A percentile compares a stretch with the other conserved stretches of the same genome.
Conservation (phyloP, 495 filamentous ascomycete species). For the Trichoderma orchidacearum region DNA sequence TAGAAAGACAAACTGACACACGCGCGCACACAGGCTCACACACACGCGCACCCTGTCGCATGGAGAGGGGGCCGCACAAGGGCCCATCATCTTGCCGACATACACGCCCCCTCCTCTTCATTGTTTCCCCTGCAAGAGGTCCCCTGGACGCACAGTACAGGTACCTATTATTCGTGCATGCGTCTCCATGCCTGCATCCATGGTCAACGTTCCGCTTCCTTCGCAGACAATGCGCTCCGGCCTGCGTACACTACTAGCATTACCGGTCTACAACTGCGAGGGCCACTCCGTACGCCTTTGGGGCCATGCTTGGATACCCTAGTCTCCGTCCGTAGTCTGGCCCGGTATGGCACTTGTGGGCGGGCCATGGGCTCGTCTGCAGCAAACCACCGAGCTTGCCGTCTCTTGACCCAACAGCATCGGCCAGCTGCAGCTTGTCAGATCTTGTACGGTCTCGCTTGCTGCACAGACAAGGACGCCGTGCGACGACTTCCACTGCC, state of each 20-base stretch:
- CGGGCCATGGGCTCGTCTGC: background rate
- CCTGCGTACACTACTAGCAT: background rate
- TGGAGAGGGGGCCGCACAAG: background rate
- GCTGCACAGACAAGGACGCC: background rate
- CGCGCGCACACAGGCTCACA: background rate
- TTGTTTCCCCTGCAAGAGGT: background rate
- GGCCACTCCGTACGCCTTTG: background rate
- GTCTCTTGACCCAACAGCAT: background rate
- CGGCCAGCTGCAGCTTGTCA: background rate
- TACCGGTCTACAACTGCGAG: background rate
- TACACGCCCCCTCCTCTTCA: background rate
- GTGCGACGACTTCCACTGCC: background rate
- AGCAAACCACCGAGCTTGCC: background rate
- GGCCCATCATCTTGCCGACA: background rate
- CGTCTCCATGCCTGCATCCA: background rate
- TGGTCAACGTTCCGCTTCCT: background rate
- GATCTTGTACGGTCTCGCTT: conserved; percentile 1
- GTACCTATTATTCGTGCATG: background rate
- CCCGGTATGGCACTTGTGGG: background rate
- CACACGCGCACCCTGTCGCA: background rate
- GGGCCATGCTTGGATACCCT: background rate
- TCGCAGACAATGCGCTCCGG: background rate
- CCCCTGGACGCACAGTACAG: background rate
- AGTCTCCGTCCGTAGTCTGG: background rate
- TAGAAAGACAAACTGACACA: background rate